Percentiles rank a stretch among this genome's conserved stretches.
Evolutionary conservation across 2,329 filamentous ascomycete genomes (phyloP).

Genomic region (Phialemoniopsis sp.): DNA sequence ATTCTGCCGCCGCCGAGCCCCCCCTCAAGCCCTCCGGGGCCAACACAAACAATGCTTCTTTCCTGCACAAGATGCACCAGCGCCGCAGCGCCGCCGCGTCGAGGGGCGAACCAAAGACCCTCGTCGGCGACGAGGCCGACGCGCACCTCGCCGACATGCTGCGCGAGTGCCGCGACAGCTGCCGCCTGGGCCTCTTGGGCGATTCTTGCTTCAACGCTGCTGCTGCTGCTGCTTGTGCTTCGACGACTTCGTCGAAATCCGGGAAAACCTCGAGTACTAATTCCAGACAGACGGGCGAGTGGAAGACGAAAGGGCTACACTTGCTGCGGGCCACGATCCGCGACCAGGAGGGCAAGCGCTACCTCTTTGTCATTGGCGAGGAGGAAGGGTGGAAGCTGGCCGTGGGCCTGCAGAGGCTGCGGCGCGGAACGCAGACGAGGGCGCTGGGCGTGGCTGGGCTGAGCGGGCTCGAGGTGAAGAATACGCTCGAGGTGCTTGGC

Average conservation of each 20-base stretch:
- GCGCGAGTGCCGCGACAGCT: slow-evolving; percentile 60
- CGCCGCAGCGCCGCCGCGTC: slow-evolving; percentile 43
- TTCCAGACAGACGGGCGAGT: slow-evolving; percentile 42
- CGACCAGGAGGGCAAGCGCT: slow-evolving; percentile 64
- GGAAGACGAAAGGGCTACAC: slow-evolving; percentile 53
- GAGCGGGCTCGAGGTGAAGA: slow-evolving; percentile 47
- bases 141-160: slow-evolving; percentile 59
- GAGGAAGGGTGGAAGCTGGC: slow-evolving; percentile 67
- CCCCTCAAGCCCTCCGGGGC: slow-evolving; percentile 29
- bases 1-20: slow-evolving; percentile 31
- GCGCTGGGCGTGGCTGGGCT: slow-evolving; percentile 56
- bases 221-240: slow-evolving; percentile 16
- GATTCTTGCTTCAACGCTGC: slow-evolving; percentile 32
- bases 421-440: slow-evolving; percentile 56
- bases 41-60: slow-evolving; percentile 35
- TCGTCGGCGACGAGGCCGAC: slow-evolving; percentile 63
- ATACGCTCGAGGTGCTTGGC: slow-evolving; percentile 54
- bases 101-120: slow-evolving; percentile 43
- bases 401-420: slow-evolving; percentile 55
- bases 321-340: slow-evolving; percentile 59
- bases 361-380: slow-evolving; percentile 60
- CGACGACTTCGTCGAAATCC: slow-evolving; percentile 8
- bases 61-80: slow-evolving; percentile 40
- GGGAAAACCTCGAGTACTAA: slow-evolving; percentile 32
- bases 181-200: slow-evolving; percentile 46